phyloP scores from a whole-genome alignment of 805 yeast species.

The Kodamaea kaohsiungensis region DNA sequence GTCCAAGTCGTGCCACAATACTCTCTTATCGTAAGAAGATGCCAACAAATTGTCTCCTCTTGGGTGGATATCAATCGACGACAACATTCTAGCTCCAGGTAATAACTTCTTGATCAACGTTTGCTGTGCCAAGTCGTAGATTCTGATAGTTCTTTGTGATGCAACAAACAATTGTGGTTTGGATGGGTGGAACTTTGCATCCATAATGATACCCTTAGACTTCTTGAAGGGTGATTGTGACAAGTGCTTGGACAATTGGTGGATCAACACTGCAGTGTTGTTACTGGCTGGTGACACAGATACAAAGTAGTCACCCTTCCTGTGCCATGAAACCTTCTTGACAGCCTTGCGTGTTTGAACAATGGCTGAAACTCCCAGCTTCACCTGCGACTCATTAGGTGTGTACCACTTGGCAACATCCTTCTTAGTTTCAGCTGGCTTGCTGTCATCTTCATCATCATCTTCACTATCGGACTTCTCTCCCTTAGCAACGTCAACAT shows the following conservation, averaged over 20 bases:
- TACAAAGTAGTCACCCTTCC: constrained; percentile 95
- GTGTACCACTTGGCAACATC: constrained; percentile 81
- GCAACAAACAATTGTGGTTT: constrained; percentile 92
- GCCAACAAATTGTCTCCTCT: constrained; percentile 93
- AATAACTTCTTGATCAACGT: constrained; percentile 75
- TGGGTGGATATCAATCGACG: constrained; percentile 91
- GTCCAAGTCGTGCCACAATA: constrained; percentile 96
- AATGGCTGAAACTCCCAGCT: constrained; percentile 69
- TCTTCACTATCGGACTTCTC: constrained; percentile 33
- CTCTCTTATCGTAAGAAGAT: constrained; percentile 91
- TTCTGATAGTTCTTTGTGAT: constrained; percentile 87
- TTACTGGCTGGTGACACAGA: constrained; percentile 95
- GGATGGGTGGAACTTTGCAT: constrained; percentile 95
- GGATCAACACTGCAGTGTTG: constrained; percentile 86
- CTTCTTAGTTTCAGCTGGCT: constrained; percentile 30
- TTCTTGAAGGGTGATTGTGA: constrained; percentile 95
- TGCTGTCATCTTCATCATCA: constrained; percentile 17
- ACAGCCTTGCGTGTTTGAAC: constrained; percentile 67
- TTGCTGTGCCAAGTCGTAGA: constrained; percentile 89
- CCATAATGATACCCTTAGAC: constrained; percentile 91
- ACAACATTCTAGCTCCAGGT: constrained; percentile 97
- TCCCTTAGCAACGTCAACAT: constrained; percentile 40
- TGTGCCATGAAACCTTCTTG: constrained; percentile 90
- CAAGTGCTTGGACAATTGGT: constrained; percentile 90
- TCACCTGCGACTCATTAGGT: constrained; percentile 62